Conservation (phyloP, 73 alveolate species). For the Tetrahymena borealis region DNA sequence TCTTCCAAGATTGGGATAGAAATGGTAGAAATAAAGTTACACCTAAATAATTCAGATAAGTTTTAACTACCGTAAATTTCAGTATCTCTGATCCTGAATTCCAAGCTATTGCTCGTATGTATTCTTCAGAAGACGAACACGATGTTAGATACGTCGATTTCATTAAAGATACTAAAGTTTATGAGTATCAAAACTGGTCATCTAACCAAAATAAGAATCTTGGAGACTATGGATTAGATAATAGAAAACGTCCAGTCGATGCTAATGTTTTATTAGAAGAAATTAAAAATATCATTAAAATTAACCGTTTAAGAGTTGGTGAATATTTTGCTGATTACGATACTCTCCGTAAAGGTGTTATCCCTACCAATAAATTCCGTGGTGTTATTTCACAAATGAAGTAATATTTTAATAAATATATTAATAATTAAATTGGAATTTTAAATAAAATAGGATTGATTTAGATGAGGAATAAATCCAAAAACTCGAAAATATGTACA, state of each 20-base stretch:
- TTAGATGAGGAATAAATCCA: constrained; percentile 70
- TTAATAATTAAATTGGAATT: constrained; percentile 29
- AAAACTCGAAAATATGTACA: constrained; percentile 59
- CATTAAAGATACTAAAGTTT: constrained; percentile 60
- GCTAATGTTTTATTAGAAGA: constrained; percentile 51
- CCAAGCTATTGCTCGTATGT: constrained; percentile 65
- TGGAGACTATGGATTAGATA: constrained; percentile 11
- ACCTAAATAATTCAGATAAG: constrained; percentile 77
- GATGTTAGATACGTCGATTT: constrained; percentile 76
- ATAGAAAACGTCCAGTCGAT: not conserved
- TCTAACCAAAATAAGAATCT: constrained; percentile 46
- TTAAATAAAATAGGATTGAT: constrained; percentile 28
- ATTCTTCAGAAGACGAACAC: constrained; percentile 66
- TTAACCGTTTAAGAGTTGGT: constrained; percentile 82
- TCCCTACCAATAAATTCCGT: constrained; percentile 78
- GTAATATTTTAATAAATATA: not conserved
- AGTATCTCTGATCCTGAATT: constrained; percentile 66
- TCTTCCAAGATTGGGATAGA: constrained; percentile 84
- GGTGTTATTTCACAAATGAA: constrained; percentile 73
- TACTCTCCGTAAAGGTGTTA: constrained; percentile 82
- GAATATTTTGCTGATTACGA: constrained; percentile 90
- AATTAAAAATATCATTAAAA: constrained; percentile 77
- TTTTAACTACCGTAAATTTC: constrained; percentile 65
- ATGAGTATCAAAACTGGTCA: constrained; percentile 37
- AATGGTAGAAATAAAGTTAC: constrained; percentile 75